Evolutionary conservation across 192 early-diverging fungal species (phyloP), one percentile per base, ranked within the genome.

Genomic region (Coemansia sp.): DNA sequence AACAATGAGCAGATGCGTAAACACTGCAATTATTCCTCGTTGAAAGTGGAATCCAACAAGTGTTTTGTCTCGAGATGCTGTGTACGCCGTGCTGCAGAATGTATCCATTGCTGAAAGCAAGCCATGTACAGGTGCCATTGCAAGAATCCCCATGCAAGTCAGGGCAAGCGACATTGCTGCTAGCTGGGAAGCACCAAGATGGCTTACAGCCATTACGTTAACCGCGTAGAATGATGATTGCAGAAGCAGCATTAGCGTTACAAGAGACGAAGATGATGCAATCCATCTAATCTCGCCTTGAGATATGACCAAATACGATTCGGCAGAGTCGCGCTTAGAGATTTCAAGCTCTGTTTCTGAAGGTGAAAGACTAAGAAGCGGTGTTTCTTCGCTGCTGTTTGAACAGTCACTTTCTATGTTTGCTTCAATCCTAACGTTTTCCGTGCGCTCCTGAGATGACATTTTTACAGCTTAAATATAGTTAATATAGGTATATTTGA

Each of bases 131-230:
- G 89, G 69, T 14, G 82, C 81, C 55, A 58, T 37, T 55, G 52
- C 52, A 11, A 47, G 45, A 47, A 47, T 47, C 19, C 49, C 49
- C 81, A 82, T 57, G 57, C 82, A 87, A 82, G 86, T 88, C 41
- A 81, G 67, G 1, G 80, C 82, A 18, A 86, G 57, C 0, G 87
- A 78, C 4, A 83, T 73, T 0, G 84, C 80, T 13, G 84, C 84
- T 44, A 86, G 62, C 66, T 85, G 76, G 75, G 47, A 37, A 10
- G 57, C 49, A 21, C 57, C 75, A n/a, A 84, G 60, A 53, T 83
- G 84, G 27, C 86, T 83, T 15, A 85, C 63, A 1, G 74, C 68
- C 40, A 86, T 66, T 23, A 85, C 73, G 70, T 76, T 83, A 30
- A 73, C 73, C 19, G 82, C 45, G 53, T 83, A 80, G 33, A 87